phyloP scores from a whole-genome alignment of 2,329 filamentous ascomycete species.

The Colletotrichum sp. region DNA sequence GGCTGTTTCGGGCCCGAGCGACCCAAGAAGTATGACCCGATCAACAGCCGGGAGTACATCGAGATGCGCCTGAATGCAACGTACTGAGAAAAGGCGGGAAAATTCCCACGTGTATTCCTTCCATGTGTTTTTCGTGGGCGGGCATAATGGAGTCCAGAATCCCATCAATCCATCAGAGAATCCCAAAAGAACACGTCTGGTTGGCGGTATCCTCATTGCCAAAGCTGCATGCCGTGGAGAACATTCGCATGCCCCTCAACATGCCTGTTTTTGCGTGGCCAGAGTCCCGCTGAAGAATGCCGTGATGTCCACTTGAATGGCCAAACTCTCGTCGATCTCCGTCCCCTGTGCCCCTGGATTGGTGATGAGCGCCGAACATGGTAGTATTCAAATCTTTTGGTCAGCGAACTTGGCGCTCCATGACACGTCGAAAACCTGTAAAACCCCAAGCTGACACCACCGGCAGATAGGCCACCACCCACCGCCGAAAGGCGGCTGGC shows the following conservation, averaged over 20 bases:
- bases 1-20: conserved; percentile 46
- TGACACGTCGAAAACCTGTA: not conserved
- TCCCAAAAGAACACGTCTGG: not conserved
- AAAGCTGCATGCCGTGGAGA: not conserved
- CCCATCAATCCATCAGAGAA: not conserved
- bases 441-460: not conserved
- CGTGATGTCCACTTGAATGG: not conserved
- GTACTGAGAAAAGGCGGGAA: conserved; percentile 6
- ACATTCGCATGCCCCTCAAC: not conserved
- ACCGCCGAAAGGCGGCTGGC: not conserved
- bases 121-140: not conserved
- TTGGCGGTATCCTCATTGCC: not conserved
- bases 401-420: not conserved
- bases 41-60: conserved; percentile 31
- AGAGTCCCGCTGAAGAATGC: not conserved
- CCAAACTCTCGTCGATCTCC: not conserved
- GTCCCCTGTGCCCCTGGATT: not conserved
- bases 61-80: conserved; percentile 29
- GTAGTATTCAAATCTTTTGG: not conserved
- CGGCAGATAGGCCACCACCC: not conserved
- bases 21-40: conserved; percentile 55
- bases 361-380: not conserved
- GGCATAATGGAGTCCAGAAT: not conserved
- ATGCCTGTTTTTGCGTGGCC: not conserved
- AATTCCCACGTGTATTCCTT: not conserved